phyloP scores from a whole-genome alignment of 2,329 filamentous ascomycete species.

The Colletotrichum tofieldiae region DNA sequence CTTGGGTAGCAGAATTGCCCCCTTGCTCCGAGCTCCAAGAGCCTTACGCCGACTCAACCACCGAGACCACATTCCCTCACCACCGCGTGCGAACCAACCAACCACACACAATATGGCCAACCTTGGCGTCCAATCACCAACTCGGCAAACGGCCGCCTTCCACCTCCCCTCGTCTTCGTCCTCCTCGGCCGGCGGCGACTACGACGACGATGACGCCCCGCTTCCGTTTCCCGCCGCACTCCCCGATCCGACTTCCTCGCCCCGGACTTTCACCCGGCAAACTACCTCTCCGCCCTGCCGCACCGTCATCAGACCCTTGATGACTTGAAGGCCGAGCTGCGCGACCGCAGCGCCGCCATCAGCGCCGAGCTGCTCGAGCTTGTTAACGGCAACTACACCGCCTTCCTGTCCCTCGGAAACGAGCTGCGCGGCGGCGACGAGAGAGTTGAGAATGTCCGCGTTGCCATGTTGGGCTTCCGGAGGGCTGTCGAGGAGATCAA shows the following conservation, averaged over 20 bases:
- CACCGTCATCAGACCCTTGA: conserved; percentile 96
- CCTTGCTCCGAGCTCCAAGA: conserved; percentile 31
- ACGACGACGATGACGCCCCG: conserved; percentile 70
- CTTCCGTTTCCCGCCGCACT: conserved; percentile 93
- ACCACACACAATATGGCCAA: conserved; percentile 46
- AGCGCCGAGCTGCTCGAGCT: conserved; percentile 92
- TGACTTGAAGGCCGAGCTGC: conserved; percentile 89
- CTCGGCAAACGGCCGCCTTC: conserved; percentile 51
- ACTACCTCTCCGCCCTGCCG: conserved; percentile 84
- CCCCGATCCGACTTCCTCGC: conserved; percentile 86
- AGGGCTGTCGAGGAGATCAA: conserved; percentile 85
- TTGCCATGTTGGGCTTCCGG: conserved; percentile 88
- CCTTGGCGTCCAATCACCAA: conserved; percentile 45
- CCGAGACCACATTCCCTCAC: conserved; percentile 46
- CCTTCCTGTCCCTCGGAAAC: conserved; percentile 87
- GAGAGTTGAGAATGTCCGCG: conserved; percentile 89
- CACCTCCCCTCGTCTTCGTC: conserved; percentile 60
- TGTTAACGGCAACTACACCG: conserved; percentile 95
- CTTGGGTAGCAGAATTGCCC: neutral
- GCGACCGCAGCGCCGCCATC: conserved; percentile 84
- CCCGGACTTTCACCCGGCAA: conserved; percentile 82
- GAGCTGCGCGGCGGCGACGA: conserved; percentile 91
- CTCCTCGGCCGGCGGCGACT: conserved; percentile 54
- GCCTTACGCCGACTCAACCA: conserved; percentile 31
- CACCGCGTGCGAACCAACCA: conserved; percentile 41